phyloP scores from a whole-genome alignment of 2,329 filamentous ascomycete genomes.

The Elsinoe australis region DNA sequence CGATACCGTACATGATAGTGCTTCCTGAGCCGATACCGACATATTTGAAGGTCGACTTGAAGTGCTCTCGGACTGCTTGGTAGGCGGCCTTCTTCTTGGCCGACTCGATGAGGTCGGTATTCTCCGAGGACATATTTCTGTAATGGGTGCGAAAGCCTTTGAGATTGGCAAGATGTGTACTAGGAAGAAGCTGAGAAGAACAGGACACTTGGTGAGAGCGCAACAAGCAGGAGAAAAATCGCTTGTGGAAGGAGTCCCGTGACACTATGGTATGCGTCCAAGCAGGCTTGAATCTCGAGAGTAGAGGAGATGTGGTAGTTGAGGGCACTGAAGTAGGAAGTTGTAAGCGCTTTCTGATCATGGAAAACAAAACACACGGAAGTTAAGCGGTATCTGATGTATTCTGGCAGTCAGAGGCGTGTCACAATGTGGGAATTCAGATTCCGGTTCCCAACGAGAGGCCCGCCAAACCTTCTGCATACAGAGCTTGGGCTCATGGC shows the following conservation, averaged over 20 bases:
- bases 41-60: constrained; percentile 53
- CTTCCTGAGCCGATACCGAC: constrained; percentile 76
- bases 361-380: neutral
- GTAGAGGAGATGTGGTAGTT: no score
- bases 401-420: neutral
- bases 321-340: no score
- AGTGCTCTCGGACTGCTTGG: constrained; percentile 66
- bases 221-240: no score
- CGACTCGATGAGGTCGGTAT: constrained; percentile 47
- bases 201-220: no score
- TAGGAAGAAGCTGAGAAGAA: neutral
- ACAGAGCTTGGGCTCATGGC: constrained; percentile 4
- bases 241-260: no score
- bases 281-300: no score
- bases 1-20: constrained; percentile 77
- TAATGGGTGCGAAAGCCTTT: neutral
- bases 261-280: no score
- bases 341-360: no score
- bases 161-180: neutral
- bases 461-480: constrained; percentile 8
- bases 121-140: constrained; percentile 9
- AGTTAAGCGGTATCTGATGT: neutral
- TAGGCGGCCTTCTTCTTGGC: constrained; percentile 70
- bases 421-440: neutral
- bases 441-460: constrained; percentile 10